Evolutionary conservation across 2,329 filamentous ascomycete species (phyloP).

Genomic region (Xylaria sp.): DNA sequence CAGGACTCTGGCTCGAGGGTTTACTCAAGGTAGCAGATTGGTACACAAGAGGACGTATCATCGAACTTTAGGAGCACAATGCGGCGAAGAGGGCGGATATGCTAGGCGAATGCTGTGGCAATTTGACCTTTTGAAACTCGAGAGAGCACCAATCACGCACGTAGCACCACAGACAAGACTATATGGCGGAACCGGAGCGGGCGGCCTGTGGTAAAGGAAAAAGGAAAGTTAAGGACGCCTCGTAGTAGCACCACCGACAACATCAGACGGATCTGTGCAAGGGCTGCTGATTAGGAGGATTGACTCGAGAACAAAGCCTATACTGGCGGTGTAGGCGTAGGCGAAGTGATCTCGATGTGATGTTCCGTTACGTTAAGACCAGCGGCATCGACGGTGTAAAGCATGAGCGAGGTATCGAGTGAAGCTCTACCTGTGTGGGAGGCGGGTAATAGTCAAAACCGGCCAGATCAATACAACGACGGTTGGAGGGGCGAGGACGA

Average conservation of each 20-base stretch:
- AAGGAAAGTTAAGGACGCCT: background rate
- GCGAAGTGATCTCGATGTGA: conserved; percentile 8
- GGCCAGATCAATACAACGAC: background rate
- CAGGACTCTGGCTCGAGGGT: conserved; percentile 14
- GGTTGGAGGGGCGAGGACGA: conserved; percentile 20
- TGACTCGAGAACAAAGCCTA: conserved; percentile 1
- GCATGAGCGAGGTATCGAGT: background rate
- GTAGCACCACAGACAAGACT: background rate
- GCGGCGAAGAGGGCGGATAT: conserved; percentile 1
- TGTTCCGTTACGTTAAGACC: background rate
- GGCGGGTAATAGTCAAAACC: background rate
- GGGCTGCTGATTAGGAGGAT: background rate
- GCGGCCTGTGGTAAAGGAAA: background rate
- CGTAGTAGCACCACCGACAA: background rate
- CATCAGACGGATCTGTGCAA: background rate
- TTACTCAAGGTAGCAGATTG: conserved; percentile 16
- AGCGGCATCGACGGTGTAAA: background rate
- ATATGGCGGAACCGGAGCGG: conserved; percentile 10
- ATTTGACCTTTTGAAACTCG: background rate
- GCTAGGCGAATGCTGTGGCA: conserved; percentile 4
- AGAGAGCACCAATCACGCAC: background rate
- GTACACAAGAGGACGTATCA: conserved; percentile 18
- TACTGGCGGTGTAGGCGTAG: background rate
- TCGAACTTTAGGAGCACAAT: conserved; percentile 18
- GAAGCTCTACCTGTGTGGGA: background rate